Evolutionary conservation across 169 alveolate genomes (phyloP).

Genomic region (Eimeria maxima): DNA sequence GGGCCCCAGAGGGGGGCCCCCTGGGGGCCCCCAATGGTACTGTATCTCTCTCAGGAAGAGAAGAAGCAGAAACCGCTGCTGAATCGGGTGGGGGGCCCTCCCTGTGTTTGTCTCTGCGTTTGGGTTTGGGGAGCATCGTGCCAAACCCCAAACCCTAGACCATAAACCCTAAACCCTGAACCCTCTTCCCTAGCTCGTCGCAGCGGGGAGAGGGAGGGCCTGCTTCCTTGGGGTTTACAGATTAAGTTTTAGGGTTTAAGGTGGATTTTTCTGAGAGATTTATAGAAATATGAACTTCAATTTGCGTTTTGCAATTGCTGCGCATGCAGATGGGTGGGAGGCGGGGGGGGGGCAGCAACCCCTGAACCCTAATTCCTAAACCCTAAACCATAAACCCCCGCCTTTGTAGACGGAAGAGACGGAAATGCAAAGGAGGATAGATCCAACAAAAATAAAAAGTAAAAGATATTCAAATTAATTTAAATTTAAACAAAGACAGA

Average conservation of each 20-base stretch:
- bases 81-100: not conserved
- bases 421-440: no score
- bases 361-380: conserved; percentile 32
- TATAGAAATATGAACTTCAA: not conserved
- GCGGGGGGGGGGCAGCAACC: not conserved
- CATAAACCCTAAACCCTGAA: conserved; percentile 26
- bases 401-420: not conserved
- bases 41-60: not conserved
- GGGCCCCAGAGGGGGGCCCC: no score
- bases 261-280: not conserved
- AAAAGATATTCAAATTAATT: no score
- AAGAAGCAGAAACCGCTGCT: not conserved
- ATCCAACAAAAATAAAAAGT: no score
- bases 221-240: not conserved
- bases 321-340: not conserved
- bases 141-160: conserved; percentile 41
- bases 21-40: not conserved
- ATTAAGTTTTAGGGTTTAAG: conserved; percentile 17
- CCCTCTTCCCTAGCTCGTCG: no score
- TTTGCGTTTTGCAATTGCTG: not conserved
- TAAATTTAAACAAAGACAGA: no score
- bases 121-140: not conserved
- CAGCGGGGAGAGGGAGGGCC: not conserved
- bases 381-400: conserved; percentile 26
- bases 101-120: conserved; percentile 1